Evolutionary conservation across 2,329 filamentous ascomycete species (phyloP).

Genomic region (Monilinia fructicola): DNA sequence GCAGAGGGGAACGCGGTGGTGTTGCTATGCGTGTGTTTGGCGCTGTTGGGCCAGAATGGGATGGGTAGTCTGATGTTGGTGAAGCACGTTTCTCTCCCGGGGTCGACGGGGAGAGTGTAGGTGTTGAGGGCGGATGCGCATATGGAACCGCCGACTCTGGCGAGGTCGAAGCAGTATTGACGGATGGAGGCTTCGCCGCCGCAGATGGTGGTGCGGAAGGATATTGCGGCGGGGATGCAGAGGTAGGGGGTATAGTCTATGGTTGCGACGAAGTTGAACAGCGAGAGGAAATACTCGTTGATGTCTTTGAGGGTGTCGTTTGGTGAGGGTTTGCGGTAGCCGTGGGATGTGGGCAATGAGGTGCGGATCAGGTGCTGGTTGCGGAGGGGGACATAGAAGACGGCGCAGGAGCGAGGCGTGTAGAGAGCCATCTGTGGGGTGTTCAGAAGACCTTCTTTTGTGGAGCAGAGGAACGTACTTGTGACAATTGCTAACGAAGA

Average conservation of each 20-base stretch:
- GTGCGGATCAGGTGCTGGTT: constrained; percentile 76
- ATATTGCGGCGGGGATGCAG: constrained; percentile 70
- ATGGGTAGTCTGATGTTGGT: constrained; percentile 69
- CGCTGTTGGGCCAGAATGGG: constrained; percentile 43
- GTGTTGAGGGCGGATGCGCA: constrained; percentile 67
- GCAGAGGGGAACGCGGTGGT: constrained; percentile 38
- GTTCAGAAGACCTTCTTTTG: neutral
- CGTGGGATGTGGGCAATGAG: constrained; percentile 77
- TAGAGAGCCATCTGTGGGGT: constrained; percentile 65
- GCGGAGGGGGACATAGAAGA: constrained; percentile 75
- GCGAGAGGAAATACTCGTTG: constrained; percentile 54
- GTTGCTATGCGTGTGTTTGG: constrained; percentile 29
- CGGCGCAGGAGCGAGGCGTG: constrained; percentile 75
- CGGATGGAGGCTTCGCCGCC: constrained; percentile 72
- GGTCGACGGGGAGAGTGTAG: constrained; percentile 66
- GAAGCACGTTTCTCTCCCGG: constrained; percentile 66
- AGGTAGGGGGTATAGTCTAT: constrained; percentile 70
- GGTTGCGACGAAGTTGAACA: constrained; percentile 78
- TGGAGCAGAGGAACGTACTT: constrained; percentile 63
- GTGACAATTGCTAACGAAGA: constrained; percentile 84
- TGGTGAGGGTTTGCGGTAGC: constrained; percentile 52
- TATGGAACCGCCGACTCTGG: constrained; percentile 58
- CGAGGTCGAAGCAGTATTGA: constrained; percentile 62
- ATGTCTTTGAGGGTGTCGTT: constrained; percentile 42
- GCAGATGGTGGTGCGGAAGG: constrained; percentile 65